These are phyloP conservation scores for Leccinum broughii DNA, from an alignment of 768 basidiomycete genomes.

Conservation along the genomic window DNA sequence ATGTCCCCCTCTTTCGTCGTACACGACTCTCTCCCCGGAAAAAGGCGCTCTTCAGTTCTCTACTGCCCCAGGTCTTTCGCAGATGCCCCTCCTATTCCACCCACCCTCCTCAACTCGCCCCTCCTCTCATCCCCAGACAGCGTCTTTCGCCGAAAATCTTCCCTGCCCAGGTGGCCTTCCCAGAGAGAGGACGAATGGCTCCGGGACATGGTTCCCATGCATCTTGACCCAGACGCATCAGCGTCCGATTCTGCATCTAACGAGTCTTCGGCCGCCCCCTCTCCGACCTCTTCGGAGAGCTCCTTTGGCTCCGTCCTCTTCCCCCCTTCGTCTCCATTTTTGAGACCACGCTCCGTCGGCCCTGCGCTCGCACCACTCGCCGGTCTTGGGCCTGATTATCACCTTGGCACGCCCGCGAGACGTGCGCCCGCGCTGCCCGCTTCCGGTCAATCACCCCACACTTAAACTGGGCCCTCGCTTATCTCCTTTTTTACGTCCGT, in stretches of 20 bases:
- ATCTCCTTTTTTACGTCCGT: slow-evolving; percentile 26
- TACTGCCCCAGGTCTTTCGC: slow-evolving; percentile 22
- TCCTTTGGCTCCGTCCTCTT: slow-evolving; percentile 9
- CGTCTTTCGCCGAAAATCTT: slow-evolving; percentile 44
- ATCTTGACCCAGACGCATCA: slow-evolving; percentile 18
- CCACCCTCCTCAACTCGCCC: slow-evolving; percentile 55
- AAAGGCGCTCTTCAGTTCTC: slow-evolving; percentile 23
- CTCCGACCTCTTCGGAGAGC: slow-evolving; percentile 26
- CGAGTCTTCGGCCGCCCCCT: slow-evolving; percentile 6
- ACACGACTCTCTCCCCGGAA: slow-evolving; percentile 15
- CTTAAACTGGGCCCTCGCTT: slow-evolving; percentile 10
- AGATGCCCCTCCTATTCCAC: slow-evolving; percentile 53
- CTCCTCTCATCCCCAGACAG: slow-evolving; percentile 52
- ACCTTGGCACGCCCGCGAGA: background rate
- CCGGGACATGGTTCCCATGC: slow-evolving; percentile 57
- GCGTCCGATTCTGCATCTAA: slow-evolving; percentile 9
- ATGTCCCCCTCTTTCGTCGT: slow-evolving; percentile 20
- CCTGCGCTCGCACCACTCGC: slow-evolving; percentile 6
- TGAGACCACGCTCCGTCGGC: slow-evolving; percentile 26
- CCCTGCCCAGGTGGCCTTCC: slow-evolving; percentile 40
- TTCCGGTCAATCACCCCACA: slow-evolving; percentile 17
- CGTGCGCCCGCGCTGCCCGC: slow-evolving; percentile 2
- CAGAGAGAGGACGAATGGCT: slow-evolving; percentile 61
- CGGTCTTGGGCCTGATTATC: background rate
- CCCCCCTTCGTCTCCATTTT: slow-evolving; percentile 18